Evolutionary conservation across 495 filamentous ascomycete species (phyloP), one percentile per base, ranked within the genome.

Genomic region (Aspergillus funiculosus): DNA sequence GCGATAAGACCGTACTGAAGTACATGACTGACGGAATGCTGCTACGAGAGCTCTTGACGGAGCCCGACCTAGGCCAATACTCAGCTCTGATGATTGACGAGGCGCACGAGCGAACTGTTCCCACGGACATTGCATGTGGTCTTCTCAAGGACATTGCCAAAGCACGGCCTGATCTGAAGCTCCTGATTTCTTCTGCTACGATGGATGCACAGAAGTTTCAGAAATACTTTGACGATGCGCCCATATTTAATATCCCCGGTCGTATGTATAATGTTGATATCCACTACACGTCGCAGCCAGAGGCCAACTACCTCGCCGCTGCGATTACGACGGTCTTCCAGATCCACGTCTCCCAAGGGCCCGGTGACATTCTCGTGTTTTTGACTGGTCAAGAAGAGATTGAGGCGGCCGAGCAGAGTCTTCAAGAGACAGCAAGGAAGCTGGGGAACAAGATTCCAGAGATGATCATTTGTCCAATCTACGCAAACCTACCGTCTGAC

Each of bases 1-100:
- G 79, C 56, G 89, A 95, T 51, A 94, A 95, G 67, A 97, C 92
- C 0, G 74, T 90, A 29, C 64, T 98, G 19, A 95, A 96, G 63
- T 98, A 95, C 61, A 94, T 95, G 89, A 98, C 92, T 2, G 92
- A 98, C 60, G 92, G 92, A 49, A 96, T 97, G 89, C 73, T 97
- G 31, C 72, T 97, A 14, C 77, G 90, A 57, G 91, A 96, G 58
- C 83, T 96, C 51, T 76, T 96, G 53, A 89, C 87, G 1, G 89
- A 95, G 60, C 91, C 94, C 0, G 84, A 88, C 43, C 66, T 97
- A 8, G 75, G 82, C 8, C 79, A 77, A n/a, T 97, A 97, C 58
- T 83, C 87, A 0, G 86, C 84, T 2, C 58, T 98, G 50, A 95
- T 98, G 85, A 91, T 98, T 50, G 92, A 98, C 58, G 92, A 98